Percentiles rank a stretch among this genome's conserved stretches.
Conservation (phyloP, 495 filamentous ascomycete species). For the Penicillium ochrochloron region DNA sequence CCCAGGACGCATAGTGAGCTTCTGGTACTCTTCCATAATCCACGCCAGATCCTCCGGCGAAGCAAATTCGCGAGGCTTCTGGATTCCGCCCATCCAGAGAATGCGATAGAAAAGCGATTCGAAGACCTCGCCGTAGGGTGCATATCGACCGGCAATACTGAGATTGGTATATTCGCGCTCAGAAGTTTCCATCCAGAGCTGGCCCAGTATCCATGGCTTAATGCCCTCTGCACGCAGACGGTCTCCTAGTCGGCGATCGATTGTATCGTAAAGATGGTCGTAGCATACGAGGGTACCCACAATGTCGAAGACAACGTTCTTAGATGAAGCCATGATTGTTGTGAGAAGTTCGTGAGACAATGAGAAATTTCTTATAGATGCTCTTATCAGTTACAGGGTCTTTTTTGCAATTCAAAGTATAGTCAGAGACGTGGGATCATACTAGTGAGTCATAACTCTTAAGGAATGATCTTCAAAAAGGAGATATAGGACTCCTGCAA, state of each 20-base stretch:
- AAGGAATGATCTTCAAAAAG: not conserved
- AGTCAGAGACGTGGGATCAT: not conserved
- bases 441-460: not conserved
- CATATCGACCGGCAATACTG: conserved; percentile 39
- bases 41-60: conserved; percentile 36
- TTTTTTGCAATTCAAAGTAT: not conserved
- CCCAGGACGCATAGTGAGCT: conserved; percentile 37
- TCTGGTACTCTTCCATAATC: conserved; percentile 33
- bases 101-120: conserved; percentile 44
- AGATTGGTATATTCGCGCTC: conserved; percentile 50
- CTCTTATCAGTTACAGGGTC: not conserved
- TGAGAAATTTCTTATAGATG: not conserved
- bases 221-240: conserved; percentile 41
- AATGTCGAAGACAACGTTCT: conserved; percentile 49
- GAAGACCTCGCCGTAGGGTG: conserved; percentile 36
- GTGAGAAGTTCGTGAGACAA: not conserved
- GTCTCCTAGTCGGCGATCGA: conserved; percentile 37
- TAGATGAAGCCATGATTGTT: conserved; percentile 26
- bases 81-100: conserved; percentile 35
- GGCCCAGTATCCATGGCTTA: conserved; percentile 40
- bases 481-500: conserved; percentile 7
- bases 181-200: conserved; percentile 46
- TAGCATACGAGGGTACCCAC: conserved; percentile 46
- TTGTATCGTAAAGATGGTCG: conserved; percentile 36
- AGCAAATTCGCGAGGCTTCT: conserved; percentile 36